Evolutionary conservation across 768 basidiomycete genomes (phyloP).

Genomic region (Tylopilus vinaceipallidus): DNA sequence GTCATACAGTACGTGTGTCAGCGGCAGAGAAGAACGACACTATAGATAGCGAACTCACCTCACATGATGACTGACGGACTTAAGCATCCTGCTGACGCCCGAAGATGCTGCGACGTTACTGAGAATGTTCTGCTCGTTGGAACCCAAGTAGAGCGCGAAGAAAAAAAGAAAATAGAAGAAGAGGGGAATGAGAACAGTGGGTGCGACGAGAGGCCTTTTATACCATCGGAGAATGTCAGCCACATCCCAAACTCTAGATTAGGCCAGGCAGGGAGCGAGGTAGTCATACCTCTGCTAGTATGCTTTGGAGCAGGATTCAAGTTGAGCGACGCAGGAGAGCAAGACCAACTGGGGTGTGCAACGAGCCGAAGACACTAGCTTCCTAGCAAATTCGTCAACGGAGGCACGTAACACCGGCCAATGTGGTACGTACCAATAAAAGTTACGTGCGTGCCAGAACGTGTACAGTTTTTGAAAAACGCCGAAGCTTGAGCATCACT

Average conservation of each 20-base stretch:
- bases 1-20: neutral
- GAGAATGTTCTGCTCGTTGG: neutral
- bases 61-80: neutral
- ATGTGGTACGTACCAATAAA: no score
- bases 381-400: no score
- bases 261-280: neutral
- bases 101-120: neutral
- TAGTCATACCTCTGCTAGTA: no score
- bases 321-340: no score
- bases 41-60: neutral
- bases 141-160: constrained; percentile 2
- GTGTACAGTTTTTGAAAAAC: no score
- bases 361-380: no score
- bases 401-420: no score
- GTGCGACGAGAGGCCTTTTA: neutral
- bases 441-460: no score
- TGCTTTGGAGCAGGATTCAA: no score
- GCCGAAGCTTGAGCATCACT: no score
- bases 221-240: constrained; percentile 1
- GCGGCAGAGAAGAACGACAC: neutral
- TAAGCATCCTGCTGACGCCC: neutral
- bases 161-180: neutral
- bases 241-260: constrained; percentile 1
- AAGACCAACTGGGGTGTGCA: no score
- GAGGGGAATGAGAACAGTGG: constrained; percentile 1